Evolutionary conservation across 352 stramenopile species (phyloP).

Genomic region (Thraustochytrium striatum): DNA sequence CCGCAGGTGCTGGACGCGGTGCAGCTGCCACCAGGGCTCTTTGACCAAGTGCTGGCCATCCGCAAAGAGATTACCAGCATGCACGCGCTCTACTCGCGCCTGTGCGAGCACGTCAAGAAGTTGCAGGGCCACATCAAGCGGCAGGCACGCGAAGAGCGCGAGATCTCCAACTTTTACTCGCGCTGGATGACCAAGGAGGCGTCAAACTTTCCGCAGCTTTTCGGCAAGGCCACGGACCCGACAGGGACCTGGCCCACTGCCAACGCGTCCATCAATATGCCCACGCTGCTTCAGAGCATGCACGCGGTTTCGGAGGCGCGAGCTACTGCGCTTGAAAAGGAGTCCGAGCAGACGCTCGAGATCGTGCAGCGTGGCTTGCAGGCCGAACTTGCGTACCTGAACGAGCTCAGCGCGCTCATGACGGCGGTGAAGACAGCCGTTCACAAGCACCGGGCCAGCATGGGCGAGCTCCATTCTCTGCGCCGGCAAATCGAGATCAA

Average conservation of each 20-base stretch:
- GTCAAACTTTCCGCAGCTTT: background rate
- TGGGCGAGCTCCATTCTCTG: slow-evolving; percentile 22
- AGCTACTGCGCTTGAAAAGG: background rate
- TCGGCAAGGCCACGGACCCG: slow-evolving; percentile 6
- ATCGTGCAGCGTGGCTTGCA: background rate
- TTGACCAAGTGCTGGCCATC: background rate
- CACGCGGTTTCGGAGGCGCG: slow-evolving; percentile 18
- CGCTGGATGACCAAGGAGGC: slow-evolving; percentile 17
- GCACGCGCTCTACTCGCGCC: slow-evolving; percentile 1
- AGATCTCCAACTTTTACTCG: background rate
- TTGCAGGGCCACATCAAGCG: slow-evolving; percentile 14
- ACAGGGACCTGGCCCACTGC: background rate
- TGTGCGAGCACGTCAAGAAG: background rate
- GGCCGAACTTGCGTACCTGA: background rate
- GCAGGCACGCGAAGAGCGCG: slow-evolving; percentile 11
- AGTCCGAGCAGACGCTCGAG: background rate
- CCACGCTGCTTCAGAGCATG: background rate
- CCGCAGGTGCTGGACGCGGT: slow-evolving; percentile 21
- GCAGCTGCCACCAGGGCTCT: slow-evolving; percentile 6
- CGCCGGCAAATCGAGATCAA: too few species aligned
- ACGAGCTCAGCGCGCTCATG: slow-evolving; percentile 1
- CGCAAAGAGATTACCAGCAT: background rate
- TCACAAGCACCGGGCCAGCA: background rate
- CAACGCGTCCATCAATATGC: slow-evolving; percentile 37
- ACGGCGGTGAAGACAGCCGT: slow-evolving; percentile 17